phyloP scores from a whole-genome alignment of 1,139 yeast genomes.

The Sugiyamaella novakii region DNA sequence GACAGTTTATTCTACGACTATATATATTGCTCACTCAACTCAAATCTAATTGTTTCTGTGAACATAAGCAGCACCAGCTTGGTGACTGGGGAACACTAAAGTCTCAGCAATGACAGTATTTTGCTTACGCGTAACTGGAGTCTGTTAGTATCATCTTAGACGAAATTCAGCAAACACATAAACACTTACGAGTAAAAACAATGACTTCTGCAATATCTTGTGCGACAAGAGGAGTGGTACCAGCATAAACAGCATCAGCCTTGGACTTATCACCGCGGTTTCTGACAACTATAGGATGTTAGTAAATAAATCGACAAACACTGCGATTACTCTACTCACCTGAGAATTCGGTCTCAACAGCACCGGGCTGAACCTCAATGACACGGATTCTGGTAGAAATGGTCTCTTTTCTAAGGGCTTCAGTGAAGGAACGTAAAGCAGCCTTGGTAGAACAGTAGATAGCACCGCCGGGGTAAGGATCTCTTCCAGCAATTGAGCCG shows the following conservation, averaged over 20 bases:
- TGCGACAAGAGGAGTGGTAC: slow-evolving; percentile 71
- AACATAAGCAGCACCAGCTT: slow-evolving; percentile 70
- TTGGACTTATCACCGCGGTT: slow-evolving; percentile 68
- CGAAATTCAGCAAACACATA: not conserved
- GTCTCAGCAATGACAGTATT: slow-evolving; percentile 81
- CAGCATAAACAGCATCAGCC: slow-evolving; percentile 74
- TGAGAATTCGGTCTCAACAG: slow-evolving; percentile 86
- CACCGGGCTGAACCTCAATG: slow-evolving; percentile 84
- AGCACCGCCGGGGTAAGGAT: slow-evolving; percentile 81
- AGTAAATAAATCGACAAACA: not conserved
- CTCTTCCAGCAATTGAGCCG: slow-evolving; percentile 88
- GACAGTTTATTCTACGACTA: no score
- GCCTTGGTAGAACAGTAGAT: slow-evolving; percentile 90
- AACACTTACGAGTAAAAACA: slow-evolving; percentile 56
- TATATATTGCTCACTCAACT: no score
- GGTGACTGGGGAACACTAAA: slow-evolving; percentile 74
- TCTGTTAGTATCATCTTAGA: not conserved
- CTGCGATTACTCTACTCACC: slow-evolving; percentile 24
- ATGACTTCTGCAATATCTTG: slow-evolving; percentile 82
- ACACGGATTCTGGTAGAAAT: slow-evolving; percentile 74
- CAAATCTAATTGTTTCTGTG: slow-evolving; percentile 39
- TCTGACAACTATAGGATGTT: slow-evolving; percentile 51
- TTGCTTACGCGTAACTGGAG: slow-evolving; percentile 56
- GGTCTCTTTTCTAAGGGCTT: slow-evolving; percentile 75
- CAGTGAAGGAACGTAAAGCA: slow-evolving; percentile 74